phyloP scores from a whole-genome alignment of 352 stramenopile genomes.

The Salisapilia sapeloensis region DNA sequence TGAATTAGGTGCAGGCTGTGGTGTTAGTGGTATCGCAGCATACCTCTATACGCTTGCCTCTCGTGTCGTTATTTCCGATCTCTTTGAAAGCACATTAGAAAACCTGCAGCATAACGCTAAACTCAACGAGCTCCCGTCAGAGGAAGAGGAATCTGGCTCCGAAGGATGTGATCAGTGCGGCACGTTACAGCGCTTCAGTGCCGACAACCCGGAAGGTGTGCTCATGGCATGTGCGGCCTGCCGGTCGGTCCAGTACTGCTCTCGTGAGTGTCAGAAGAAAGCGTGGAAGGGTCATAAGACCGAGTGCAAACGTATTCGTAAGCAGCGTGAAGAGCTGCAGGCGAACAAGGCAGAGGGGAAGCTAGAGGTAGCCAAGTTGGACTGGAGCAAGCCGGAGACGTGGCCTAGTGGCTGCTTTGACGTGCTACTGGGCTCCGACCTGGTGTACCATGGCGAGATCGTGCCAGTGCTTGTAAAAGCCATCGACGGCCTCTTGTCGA shows the following conservation, averaged over 20 bases:
- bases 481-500: slow-evolving; percentile 47
- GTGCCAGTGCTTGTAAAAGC: slow-evolving; percentile 58
- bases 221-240: slow-evolving; percentile 74
- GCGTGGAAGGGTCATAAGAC: slow-evolving; percentile 77
- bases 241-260: slow-evolving; percentile 64
- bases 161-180: slow-evolving; percentile 46
- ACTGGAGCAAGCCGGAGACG: slow-evolving; percentile 62
- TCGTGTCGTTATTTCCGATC: slow-evolving; percentile 66
- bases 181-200: slow-evolving; percentile 48
- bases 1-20: slow-evolving; percentile 67
- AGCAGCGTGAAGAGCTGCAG: slow-evolving; percentile 11
- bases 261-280: slow-evolving; percentile 70
- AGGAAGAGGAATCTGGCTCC: slow-evolving; percentile 13
- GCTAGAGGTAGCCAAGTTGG: slow-evolving; percentile 52
- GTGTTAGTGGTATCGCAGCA: slow-evolving; percentile 62
- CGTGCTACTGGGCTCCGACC: slow-evolving; percentile 64
- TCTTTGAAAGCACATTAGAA: slow-evolving; percentile 66
- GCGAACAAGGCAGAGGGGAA: slow-evolving; percentile 2
- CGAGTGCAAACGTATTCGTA: slow-evolving; percentile 55
- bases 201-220: slow-evolving; percentile 75
- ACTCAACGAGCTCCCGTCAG: slow-evolving; percentile 28
- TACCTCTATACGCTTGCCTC: slow-evolving; percentile 63
- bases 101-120: slow-evolving; percentile 70
- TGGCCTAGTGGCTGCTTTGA: slow-evolving; percentile 50
- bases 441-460: slow-evolving; percentile 78